phyloP scores from a whole-genome alignment of 2,329 filamentous ascomycete genomes.

The Chaetomiaceae sp. region DNA sequence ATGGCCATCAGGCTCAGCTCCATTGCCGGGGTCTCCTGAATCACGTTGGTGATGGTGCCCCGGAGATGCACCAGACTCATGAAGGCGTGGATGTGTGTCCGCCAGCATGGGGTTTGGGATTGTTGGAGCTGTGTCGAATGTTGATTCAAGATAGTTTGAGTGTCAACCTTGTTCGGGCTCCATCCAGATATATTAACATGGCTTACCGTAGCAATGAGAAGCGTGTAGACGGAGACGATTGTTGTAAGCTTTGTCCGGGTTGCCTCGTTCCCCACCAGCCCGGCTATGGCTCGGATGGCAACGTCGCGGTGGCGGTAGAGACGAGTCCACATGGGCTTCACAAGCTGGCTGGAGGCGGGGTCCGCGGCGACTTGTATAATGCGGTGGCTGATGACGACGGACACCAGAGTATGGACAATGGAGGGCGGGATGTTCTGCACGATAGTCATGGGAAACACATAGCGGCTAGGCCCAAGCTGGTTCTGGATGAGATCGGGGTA shows the following conservation, averaged over 20 bases:
- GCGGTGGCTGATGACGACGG: slow-evolving; percentile 13
- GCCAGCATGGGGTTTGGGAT: slow-evolving; percentile 14
- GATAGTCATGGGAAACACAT: slow-evolving; percentile 1
- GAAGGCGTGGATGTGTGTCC: slow-evolving; percentile 21
- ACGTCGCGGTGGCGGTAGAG: slow-evolving; percentile 21
- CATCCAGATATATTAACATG: too few relatives aligned
- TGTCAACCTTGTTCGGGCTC: too few relatives aligned
- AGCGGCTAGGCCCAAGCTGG: slow-evolving; percentile 13
- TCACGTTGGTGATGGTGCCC: slow-evolving; percentile 21
- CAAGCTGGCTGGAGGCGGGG: background rate
- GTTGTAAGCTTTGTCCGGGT: slow-evolving; percentile 7
- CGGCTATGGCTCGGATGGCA: slow-evolving; percentile 15
- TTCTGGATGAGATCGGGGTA: slow-evolving; percentile 13
- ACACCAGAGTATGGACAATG: slow-evolving; percentile 16
- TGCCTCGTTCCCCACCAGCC: slow-evolving; percentile 8
- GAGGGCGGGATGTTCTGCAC: slow-evolving; percentile 7
- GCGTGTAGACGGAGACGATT: slow-evolving; percentile 11
- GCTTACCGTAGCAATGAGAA: slow-evolving; percentile 18
- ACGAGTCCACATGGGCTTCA: slow-evolving; percentile 13
- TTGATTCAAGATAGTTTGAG: too few relatives aligned
- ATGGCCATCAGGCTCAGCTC: slow-evolving; percentile 13
- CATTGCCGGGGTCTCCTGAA: slow-evolving; percentile 5
- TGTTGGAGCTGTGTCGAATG: slow-evolving; percentile 14
- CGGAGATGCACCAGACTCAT: slow-evolving; percentile 21
- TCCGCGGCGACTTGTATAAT: slow-evolving; percentile 14